These are phyloP conservation scores for Yarrowia sp. DNA, from an alignment of 805 yeast genomes.

Conservation along the genomic window DNA sequence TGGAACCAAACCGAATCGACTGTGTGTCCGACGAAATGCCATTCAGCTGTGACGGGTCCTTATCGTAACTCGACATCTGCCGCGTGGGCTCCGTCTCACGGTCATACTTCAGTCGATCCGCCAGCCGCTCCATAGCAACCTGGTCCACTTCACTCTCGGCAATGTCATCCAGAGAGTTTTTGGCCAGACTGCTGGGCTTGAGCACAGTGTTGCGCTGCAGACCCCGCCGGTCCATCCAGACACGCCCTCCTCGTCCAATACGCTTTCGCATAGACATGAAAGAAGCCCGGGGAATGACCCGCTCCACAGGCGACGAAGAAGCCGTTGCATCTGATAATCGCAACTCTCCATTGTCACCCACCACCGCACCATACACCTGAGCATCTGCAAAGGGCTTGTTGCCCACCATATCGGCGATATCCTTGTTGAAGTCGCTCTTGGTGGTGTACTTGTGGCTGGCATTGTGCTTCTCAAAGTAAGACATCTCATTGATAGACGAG, in stretches of 20 bases:
- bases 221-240: constrained; percentile 72
- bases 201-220: constrained; percentile 37
- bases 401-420: constrained; percentile 25
- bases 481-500: constrained; percentile 67
- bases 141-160: constrained; percentile 39
- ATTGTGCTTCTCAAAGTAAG: constrained; percentile 43
- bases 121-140: constrained; percentile 42
- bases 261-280: constrained; percentile 55
- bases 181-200: constrained; percentile 22
- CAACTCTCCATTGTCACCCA: constrained; percentile 23
- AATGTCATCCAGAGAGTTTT: constrained; percentile 29
- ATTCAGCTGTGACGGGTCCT: constrained; percentile 80
- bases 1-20: constrained; percentile 84
- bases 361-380: constrained; percentile 24
- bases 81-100: constrained; percentile 46
- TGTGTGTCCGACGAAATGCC: constrained; percentile 84
- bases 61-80: constrained; percentile 52
- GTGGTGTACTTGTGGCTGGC: constrained; percentile 36
- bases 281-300: constrained; percentile 4
- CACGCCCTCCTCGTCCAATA: constrained; percentile 64
- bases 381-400: constrained; percentile 17
- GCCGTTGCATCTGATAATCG: constrained; percentile 18
- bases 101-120: constrained; percentile 67
- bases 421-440: constrained; percentile 31
- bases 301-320: not conserved